phyloP scores from a whole-genome alignment of 192 early-diverging fungal species.

The Coemansia sp. region DNA sequence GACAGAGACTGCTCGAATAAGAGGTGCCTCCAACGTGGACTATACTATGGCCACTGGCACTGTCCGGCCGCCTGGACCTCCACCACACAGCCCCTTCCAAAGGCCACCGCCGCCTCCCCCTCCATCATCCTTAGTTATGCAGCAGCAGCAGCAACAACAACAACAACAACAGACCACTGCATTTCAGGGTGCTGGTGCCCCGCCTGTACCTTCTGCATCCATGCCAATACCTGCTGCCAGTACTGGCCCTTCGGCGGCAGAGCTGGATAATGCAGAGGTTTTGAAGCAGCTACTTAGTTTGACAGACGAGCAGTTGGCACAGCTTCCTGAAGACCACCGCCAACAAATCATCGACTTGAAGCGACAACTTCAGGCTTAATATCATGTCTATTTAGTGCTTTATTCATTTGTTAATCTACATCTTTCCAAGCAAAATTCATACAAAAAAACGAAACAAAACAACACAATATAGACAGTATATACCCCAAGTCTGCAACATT shows the following conservation, averaged over 20 bases:
- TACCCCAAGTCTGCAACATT: no score
- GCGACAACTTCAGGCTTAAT: slow-evolving; percentile 20
- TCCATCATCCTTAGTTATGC: no score
- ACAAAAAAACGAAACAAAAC: neutral
- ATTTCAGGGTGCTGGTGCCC: neutral
- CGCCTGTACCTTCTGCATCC: slow-evolving; percentile 1
- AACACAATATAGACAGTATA: no score
- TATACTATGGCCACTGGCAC: neutral
- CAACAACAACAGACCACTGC: no score
- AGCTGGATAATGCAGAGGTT: slow-evolving; percentile 61
- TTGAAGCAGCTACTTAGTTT: slow-evolving; percentile 78
- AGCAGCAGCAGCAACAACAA: no score
- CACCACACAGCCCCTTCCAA: neutral
- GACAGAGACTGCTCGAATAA: neutral
- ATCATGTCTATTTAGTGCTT: no score
- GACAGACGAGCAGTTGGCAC: slow-evolving; percentile 75
- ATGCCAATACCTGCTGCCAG: slow-evolving; percentile 4
- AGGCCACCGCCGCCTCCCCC: slow-evolving; percentile 3
- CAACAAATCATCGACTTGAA: slow-evolving; percentile 66
- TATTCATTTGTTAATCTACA: neutral
- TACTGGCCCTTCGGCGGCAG: slow-evolving; percentile 37
- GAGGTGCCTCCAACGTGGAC: neutral
- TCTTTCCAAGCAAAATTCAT: neutral
- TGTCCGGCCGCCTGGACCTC: neutral
- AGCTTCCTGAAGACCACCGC: slow-evolving; percentile 73